These are phyloP conservation scores for Fusarium nematophilum DNA, from an alignment of 2,329 filamentous ascomycete genomes.

Conservation along the genomic window DNA sequence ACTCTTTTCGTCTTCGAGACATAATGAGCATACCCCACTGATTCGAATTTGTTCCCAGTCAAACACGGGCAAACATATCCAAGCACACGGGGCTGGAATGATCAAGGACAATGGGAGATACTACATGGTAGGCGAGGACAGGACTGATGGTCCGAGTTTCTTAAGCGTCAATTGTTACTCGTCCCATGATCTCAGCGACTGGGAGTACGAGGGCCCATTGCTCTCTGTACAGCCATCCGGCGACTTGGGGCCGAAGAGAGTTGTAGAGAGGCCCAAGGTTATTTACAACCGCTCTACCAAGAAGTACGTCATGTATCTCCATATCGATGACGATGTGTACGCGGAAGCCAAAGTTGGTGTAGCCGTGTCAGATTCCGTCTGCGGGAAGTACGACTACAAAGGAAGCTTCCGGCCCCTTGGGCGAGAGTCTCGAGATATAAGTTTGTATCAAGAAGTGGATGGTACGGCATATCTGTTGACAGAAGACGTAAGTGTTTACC, in stretches of 20 bases:
- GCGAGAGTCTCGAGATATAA: constrained; percentile 64
- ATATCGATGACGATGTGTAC: constrained; percentile 71
- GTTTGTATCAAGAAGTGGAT: constrained; percentile 70
- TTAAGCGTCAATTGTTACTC: constrained; percentile 75
- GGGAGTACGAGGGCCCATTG: constrained; percentile 69
- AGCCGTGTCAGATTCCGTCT: constrained; percentile 67
- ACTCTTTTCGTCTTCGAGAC: too few relatives aligned
- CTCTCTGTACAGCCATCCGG: constrained; percentile 61
- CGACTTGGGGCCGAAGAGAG: constrained; percentile 68
- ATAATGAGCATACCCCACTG: too few relatives aligned
- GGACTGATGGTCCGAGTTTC: constrained; percentile 68
- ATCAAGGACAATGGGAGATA: too few relatives aligned
- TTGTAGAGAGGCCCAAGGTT: constrained; percentile 75
- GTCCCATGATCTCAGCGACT: constrained; percentile 69
- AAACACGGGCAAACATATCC: too few relatives aligned
- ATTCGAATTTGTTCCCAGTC: too few relatives aligned
- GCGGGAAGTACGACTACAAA: constrained; percentile 63
- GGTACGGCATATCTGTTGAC: constrained; percentile 68
- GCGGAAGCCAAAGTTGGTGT: constrained; percentile 73
- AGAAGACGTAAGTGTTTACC: constrained; percentile 69
- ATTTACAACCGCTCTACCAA: constrained; percentile 71
- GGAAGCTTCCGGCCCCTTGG: constrained; percentile 48
- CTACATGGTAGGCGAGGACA: constrained; percentile 80
- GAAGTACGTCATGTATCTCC: constrained; percentile 75
- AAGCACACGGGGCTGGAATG: too few relatives aligned